phyloP scores from a whole-genome alignment of 2,329 filamentous ascomycete species.

The Lomentospora prolificans region DNA sequence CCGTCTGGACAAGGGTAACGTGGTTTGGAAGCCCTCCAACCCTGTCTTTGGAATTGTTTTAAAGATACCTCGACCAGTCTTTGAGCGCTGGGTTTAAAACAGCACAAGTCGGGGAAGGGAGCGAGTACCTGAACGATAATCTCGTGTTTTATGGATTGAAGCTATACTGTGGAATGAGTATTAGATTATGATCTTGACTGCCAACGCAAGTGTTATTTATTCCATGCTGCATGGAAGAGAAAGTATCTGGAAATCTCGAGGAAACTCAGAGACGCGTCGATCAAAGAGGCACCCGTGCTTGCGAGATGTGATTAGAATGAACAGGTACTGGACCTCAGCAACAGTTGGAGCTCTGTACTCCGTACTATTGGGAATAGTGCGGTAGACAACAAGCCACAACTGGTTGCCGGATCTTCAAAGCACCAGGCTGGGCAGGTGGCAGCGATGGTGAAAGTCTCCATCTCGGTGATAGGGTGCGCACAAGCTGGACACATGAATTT shows the following conservation, averaged over 20 bases:
- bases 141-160: neutral
- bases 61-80: neutral
- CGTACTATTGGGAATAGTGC: neutral
- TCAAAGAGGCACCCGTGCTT: neutral
- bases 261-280: neutral
- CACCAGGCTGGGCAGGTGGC: neutral
- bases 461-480: neutral
- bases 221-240: neutral
- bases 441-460: neutral
- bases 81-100: neutral
- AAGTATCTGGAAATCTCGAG: neutral
- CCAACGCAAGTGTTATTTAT: no score
- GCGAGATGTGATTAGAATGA: no score
- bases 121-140: neutral
- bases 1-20: neutral
- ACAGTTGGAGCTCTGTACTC: neutral
- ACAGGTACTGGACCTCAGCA: no score
- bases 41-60: neutral
- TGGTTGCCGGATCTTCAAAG: neutral
- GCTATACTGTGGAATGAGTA: neutral
- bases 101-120: neutral
- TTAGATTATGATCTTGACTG: neutral
- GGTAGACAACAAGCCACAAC: neutral
- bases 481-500: neutral
- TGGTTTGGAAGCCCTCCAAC: neutral